phyloP scores from a whole-genome alignment of 1,284 basidiomycete genomes.

The Marasmius tenuissimus region DNA sequence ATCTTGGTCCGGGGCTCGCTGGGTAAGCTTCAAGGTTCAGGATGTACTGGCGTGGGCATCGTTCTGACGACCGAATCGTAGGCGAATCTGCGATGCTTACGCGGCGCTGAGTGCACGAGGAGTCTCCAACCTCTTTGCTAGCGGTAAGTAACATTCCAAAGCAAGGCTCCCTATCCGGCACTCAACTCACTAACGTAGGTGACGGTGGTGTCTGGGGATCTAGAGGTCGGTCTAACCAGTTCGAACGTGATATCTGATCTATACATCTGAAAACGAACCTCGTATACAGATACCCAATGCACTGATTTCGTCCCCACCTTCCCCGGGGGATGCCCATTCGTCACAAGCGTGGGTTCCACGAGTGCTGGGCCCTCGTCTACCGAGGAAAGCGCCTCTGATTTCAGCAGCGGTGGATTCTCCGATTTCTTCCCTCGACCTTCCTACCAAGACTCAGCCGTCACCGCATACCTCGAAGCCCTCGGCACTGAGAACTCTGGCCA shows the following conservation, averaged over 20 bases:
- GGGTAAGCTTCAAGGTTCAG: conserved; percentile 10
- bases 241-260: not conserved
- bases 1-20: conserved; percentile 18
- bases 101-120: conserved; percentile 33
- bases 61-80: not conserved
- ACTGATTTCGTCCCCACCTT: conserved; percentile 34
- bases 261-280: not conserved
- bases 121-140: conserved; percentile 38
- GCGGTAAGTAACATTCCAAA: conserved; percentile 14
- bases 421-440: conserved; percentile 28
- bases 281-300: conserved; percentile 6
- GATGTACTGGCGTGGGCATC: not conserved
- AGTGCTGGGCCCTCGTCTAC: conserved; percentile 3
- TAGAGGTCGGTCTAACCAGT: not conserved
- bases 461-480: conserved; percentile 30
- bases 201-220: conserved; percentile 32
- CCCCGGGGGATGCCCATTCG: conserved; percentile 39
- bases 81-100: conserved; percentile 24
- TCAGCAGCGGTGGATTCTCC: conserved; percentile 36
- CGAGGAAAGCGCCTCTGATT: conserved; percentile 23
- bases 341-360: conserved; percentile 33
- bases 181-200: conserved; percentile 19
- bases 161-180: conserved; percentile 8
- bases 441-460: conserved; percentile 33
- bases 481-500: conserved; percentile 28